Base-by-base conservation (phyloP, 805 yeast genomes). In the Saturnispora mendoncae region DNA sequence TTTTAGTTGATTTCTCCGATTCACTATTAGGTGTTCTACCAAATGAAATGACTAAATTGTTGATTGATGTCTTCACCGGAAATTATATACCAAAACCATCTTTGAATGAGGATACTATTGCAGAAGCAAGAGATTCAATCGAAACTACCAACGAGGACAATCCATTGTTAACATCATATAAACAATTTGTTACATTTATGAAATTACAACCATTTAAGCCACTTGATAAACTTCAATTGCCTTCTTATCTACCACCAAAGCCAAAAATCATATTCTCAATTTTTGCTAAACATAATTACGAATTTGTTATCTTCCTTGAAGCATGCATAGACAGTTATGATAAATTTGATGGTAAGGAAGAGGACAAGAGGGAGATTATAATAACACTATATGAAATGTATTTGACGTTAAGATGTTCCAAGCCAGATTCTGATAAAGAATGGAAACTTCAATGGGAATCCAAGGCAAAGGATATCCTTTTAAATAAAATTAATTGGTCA, bases 21-120 rank as follows among this genome's bases (percentile, higher is more conserved):
- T 53, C 62, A 1, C 61, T 90, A 23, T 65, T 90, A 36, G 83
- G 82, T 28, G 56, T 67, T 35, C 62, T 76, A 29, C 97, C 97
- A 0, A 72, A 82, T 43, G 86, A 81, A 42, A 82, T 95, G 0
- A 87, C 95, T 1, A 80, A 80, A 24, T 61, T 92, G 28, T 65
- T 90, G 43, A 87, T 92, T 38, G 81, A 83, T 23, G 82, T 90
- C 0, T 92, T 90, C 56, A 90, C 97, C 0, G 97, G 97, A 0
- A 77, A 74, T 41, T 90, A 80, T 56, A 65, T 61, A 23, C 81
- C 86, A 3, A 58, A 56, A 20, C 50, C 49, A 4, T 41, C 42
- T 7, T 44, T 49, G 29, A 53, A 51, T 28, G 40, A 46, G 4
- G 52, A 53, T 13, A 21, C 23, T 12, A 36, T 41, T 15, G 44